phyloP scores from a whole-genome alignment of 1,284 basidiomycete genomes.

The Malassezia japonica region DNA sequence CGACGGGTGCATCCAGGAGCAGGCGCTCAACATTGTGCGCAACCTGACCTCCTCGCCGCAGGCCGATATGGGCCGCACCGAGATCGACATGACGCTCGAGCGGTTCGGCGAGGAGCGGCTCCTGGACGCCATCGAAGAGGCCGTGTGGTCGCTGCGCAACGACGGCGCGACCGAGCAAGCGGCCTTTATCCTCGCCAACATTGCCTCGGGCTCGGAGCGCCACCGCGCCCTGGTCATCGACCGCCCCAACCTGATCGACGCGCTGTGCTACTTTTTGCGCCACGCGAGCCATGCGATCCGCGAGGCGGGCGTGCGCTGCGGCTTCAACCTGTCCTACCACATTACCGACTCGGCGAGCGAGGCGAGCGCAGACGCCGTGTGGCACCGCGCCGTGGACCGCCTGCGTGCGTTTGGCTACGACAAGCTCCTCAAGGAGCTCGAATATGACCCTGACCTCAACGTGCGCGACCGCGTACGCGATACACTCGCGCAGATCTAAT shows the following conservation, averaged over 20 bases:
- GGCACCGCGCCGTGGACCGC: neutral
- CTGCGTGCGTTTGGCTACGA: conserved; percentile 10
- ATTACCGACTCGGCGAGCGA: neutral
- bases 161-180: conserved; percentile 32
- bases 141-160: conserved; percentile 25
- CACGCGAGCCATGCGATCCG: neutral
- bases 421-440: neutral
- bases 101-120: conserved; percentile 23
- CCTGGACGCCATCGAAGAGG: conserved; percentile 27
- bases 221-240: conserved; percentile 22
- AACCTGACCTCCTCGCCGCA: conserved; percentile 27
- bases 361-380: neutral
- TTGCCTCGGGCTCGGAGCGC: conserved; percentile 32
- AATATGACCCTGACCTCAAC: neutral
- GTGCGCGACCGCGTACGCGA: neutral
- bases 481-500: neutral
- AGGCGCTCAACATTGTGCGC: conserved; percentile 39
- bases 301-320: conserved; percentile 11
- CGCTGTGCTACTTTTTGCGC: conserved; percentile 26
- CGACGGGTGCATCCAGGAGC: conserved; percentile 28
- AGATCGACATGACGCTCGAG: conserved; percentile 28
- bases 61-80: neutral
- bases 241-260: conserved; percentile 33
- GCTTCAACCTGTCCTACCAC: conserved; percentile 2
- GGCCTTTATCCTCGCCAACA: conserved; percentile 34